These are phyloP conservation scores for Coniosporium tulheliwenetii DNA, from an alignment of 2,329 filamentous ascomycete genomes.

Conservation along the genomic window DNA sequence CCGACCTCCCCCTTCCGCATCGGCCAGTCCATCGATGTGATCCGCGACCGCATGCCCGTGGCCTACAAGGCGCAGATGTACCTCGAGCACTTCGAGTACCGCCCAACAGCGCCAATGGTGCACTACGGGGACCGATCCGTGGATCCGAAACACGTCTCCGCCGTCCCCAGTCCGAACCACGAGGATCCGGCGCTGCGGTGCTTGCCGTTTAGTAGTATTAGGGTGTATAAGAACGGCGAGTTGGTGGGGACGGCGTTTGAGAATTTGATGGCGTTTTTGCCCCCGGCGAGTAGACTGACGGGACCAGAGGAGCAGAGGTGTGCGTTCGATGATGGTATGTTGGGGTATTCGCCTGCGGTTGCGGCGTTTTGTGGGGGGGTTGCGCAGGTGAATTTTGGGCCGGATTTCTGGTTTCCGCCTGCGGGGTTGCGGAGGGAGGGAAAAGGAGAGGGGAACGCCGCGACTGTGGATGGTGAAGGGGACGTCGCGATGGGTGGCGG, in stretches of 20 bases:
- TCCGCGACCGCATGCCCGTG: slow-evolving; percentile 89
- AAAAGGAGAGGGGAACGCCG: not conserved
- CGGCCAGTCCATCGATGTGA: slow-evolving; percentile 53
- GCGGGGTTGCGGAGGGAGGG: slow-evolving; percentile 25
- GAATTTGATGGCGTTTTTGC: slow-evolving; percentile 77
- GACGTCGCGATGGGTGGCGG: not conserved
- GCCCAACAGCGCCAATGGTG: slow-evolving; percentile 75
- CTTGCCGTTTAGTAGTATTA: slow-evolving; percentile 71
- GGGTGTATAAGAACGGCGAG: slow-evolving; percentile 83
- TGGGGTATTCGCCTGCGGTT: slow-evolving; percentile 90
- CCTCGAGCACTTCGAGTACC: slow-evolving; percentile 86
- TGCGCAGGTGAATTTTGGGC: slow-evolving; percentile 87
- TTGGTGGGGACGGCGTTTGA: slow-evolving; percentile 78
- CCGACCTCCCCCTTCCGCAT: slow-evolving; percentile 19
- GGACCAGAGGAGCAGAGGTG: slow-evolving; percentile 62
- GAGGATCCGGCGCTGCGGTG: slow-evolving; percentile 62
- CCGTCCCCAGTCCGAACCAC: slow-evolving; percentile 57
- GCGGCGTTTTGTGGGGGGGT: slow-evolving; percentile 85
- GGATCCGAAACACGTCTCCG: slow-evolving; percentile 36
- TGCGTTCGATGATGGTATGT: slow-evolving; percentile 82
- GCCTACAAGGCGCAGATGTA: slow-evolving; percentile 87
- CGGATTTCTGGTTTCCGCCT: slow-evolving; percentile 81
- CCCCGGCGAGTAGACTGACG: slow-evolving; percentile 66
- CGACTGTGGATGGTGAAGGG: not conserved
- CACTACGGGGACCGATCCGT: slow-evolving; percentile 42